A percentile compares a stretch with the other conserved stretches of the same genome.
phyloP scores from a whole-genome alignment of 2,329 filamentous ascomycete genomes.

The Neodidymelliopsis sp. region DNA sequence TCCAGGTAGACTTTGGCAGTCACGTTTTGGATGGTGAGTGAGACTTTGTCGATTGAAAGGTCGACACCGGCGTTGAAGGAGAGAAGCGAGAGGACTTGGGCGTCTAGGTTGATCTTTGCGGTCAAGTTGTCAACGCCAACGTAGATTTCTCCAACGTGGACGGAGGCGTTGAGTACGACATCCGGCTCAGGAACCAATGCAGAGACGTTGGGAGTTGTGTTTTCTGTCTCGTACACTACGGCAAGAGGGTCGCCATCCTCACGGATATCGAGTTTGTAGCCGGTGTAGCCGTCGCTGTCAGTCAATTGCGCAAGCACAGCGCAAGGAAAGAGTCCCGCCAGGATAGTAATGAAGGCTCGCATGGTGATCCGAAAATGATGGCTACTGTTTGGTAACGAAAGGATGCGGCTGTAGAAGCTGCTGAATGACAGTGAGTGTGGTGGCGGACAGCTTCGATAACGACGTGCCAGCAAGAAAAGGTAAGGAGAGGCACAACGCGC shows the following conservation, averaged over 20 bases:
- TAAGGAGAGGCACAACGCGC: slow-evolving; percentile 17
- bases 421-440: slow-evolving; percentile 20
- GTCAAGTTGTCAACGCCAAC: slow-evolving; percentile 67
- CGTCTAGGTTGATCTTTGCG: slow-evolving; percentile 67
- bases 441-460: slow-evolving; percentile 20
- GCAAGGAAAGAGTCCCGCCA: slow-evolving; percentile 45
- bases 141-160: slow-evolving; percentile 65
- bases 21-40: slow-evolving; percentile 65
- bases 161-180: slow-evolving; percentile 66
- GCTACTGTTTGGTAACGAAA: slow-evolving; percentile 6
- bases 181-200: slow-evolving; percentile 60
- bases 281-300: slow-evolving; percentile 60
- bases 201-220: slow-evolving; percentile 54
- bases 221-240: slow-evolving; percentile 62
- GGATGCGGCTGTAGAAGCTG: slow-evolving; percentile 36
- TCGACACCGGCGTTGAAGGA: slow-evolving; percentile 69
- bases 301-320: slow-evolving; percentile 42
- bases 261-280: slow-evolving; percentile 59
- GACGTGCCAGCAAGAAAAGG: slow-evolving; percentile 23
- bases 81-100: slow-evolving; percentile 65
- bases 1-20: slow-evolving; percentile 66
- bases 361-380: slow-evolving; percentile 21
- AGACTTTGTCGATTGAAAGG: slow-evolving; percentile 64
- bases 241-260: slow-evolving; percentile 60
- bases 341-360: slow-evolving; percentile 33